Evolutionary conservation across 1,139 yeast genomes (phyloP).

Genomic region (Candida glucosophila): DNA sequence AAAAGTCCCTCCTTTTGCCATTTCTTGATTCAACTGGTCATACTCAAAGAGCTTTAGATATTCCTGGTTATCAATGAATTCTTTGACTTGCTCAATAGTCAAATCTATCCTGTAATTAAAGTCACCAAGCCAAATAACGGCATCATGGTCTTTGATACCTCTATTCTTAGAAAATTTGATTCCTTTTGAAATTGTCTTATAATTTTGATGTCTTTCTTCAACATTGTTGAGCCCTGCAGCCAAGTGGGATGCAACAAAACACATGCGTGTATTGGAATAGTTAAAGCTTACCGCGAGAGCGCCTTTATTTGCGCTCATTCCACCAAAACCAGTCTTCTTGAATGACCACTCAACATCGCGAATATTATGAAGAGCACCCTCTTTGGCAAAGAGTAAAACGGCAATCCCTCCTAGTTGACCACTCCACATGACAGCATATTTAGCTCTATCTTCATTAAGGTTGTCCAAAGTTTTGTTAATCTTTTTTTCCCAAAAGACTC

Average conservation of each 20-base stretch:
- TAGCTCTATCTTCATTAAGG: conserved; percentile 23
- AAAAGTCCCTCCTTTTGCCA: conserved; percentile 59
- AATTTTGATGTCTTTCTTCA: conserved; percentile 79
- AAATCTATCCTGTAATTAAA: conserved; percentile 75
- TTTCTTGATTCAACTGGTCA: conserved; percentile 74
- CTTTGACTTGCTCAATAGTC: conserved; percentile 61
- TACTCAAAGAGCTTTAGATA: conserved; percentile 47
- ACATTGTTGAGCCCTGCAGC: conserved; percentile 84
- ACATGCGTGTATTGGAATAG: conserved; percentile 64
- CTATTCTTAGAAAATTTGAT: conserved; percentile 42
- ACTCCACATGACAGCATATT: conserved; percentile 66
- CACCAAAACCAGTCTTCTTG: conserved; percentile 92
- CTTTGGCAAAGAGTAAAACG: conserved; percentile 60
- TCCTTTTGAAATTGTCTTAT: conserved; percentile 56
- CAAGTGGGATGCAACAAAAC: conserved; percentile 77
- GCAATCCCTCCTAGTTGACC: conserved; percentile 95
- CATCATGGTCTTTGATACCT: conserved; percentile 64
- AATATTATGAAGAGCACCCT: conserved; percentile 37
- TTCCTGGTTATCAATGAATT: conserved; percentile 40
- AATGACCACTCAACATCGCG: conserved; percentile 66
- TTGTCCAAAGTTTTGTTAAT: conserved; percentile 50
- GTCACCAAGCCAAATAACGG: conserved; percentile 90
- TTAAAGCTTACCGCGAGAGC: conserved; percentile 80
- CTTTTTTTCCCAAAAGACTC: conserved; percentile 71
- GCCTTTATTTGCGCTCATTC: conserved; percentile 93